phyloP scores from a whole-genome alignment of 23 red algal genomes.

The Cyanidioschyzon merolae region DNA sequence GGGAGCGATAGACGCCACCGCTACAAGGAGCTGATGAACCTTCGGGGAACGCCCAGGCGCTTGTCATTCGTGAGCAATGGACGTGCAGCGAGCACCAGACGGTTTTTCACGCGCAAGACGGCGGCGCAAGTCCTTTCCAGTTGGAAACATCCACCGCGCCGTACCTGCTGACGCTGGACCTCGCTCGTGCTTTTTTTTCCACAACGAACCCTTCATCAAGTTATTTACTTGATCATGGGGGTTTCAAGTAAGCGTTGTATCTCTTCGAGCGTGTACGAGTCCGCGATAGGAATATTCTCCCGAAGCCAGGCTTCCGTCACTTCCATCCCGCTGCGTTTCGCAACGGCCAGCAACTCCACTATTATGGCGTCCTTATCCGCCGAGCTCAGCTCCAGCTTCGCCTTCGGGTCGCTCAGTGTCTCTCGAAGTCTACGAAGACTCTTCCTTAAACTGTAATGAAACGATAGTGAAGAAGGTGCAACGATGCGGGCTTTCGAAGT shows the following conservation, averaged over 20 bases:
- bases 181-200: no score
- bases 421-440: not conserved
- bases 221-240: no score
- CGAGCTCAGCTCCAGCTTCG: not conserved
- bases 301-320: conserved; percentile 5
- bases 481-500: not conserved
- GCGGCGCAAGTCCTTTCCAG: no score
- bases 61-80: no score
- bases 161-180: no score
- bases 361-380: conserved; percentile 6
- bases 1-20: no score
- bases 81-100: no score
- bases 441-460: not conserved
- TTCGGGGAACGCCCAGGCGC: no score
- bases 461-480: not conserved
- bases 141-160: no score
- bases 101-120: no score
- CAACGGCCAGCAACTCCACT: not conserved
- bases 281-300: not conserved
- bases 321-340: not conserved
- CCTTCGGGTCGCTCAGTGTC: not conserved
- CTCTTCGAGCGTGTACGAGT: conserved; percentile 7
- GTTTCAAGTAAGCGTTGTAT: not conserved
- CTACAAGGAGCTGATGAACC: no score
- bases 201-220: no score